A percentile compares a stretch with the other conserved stretches of the same genome.
Conservation (phyloP, 2,329 filamentous ascomycete species). For the Fusarium subglutinans region DNA sequence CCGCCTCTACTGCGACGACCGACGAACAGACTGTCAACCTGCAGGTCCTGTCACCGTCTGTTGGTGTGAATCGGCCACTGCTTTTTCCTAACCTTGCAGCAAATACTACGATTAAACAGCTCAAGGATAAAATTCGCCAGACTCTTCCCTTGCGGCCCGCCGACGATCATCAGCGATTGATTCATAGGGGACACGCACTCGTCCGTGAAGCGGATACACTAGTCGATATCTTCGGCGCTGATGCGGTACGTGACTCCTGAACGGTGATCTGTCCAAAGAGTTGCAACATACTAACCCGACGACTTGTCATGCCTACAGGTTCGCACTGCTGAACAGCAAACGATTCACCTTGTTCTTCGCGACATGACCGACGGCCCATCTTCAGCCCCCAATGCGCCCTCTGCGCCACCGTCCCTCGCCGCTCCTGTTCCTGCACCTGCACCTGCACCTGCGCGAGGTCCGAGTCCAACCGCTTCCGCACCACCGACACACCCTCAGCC, state of each 20-base stretch:
- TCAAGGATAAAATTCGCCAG: conserved; percentile 68
- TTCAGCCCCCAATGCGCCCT: conserved; percentile 35
- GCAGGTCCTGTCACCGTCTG: conserved; percentile 67
- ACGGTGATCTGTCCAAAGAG: neutral
- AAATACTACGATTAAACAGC: conserved; percentile 62
- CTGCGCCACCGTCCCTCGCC: conserved; percentile 13
- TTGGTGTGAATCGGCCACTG: conserved; percentile 61
- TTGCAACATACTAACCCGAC: conserved; percentile 34
- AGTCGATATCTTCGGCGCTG: conserved; percentile 64
- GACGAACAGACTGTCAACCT: conserved; percentile 60
- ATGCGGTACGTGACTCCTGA: conserved; percentile 52
- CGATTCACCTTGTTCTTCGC: conserved; percentile 63
- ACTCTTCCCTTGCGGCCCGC: conserved; percentile 58
- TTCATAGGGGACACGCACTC: conserved; percentile 67
- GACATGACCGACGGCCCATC: conserved; percentile 47
- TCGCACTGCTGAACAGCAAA: conserved; percentile 57
- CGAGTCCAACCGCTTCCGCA: conserved; percentile 39
- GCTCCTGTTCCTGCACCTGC: conserved; percentile 11
- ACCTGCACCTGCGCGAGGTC: conserved; percentile 37
- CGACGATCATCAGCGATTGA: conserved; percentile 67
- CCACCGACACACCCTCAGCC: conserved; percentile 37
- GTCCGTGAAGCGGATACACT: conserved; percentile 64
- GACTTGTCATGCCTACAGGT: conserved; percentile 47
- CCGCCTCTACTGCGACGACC: conserved; percentile 30
- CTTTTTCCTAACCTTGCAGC: conserved; percentile 59